Base-by-base conservation (phyloP, 202 grass and related monocot species). In the Elaeis oleifera region DNA sequence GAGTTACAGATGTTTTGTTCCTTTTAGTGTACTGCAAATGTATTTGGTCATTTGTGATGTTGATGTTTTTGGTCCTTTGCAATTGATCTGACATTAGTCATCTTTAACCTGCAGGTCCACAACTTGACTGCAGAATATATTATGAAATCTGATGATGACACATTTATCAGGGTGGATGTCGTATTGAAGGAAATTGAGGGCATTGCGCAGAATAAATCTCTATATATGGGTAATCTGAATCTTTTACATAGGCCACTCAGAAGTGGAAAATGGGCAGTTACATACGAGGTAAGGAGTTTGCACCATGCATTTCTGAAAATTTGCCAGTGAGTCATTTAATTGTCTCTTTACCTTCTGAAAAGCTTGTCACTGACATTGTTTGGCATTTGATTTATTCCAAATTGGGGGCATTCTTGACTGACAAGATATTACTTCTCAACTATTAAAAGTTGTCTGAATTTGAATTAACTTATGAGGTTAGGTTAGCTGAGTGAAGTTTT, bases 111-210 rank as follows among this genome's bases (percentile, higher is more conserved):
- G 13, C 61, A 97, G 92, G 84, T 86, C 31, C 76, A 86, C 49
- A 89, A 84, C 49, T 60, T 97, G 56, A 89, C 79, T 19, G 71
- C 80, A 59, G 67, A 79, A 4, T 89, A 97, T 67, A 88, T 92
- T 61, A 97, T 92, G 92, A 97, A 97, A 70, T 89, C 88, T 3
- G 88, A 97, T 1, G 88, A 92, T 4, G 92, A 89, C 58, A 97
- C 80, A 54, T 97, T 92, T 70, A 62, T 97, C 27, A 75, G 92
- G 65, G 71, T 97, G 29, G 88, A 97, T 86, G 63, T 80, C 23
- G 59, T 97, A 61, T 51, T 86, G 69, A 77, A 83, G 65, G 84
- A 88, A 51, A 81, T 97, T 23, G 61, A 53, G 58, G 58, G 32
- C 54, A 85, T 89, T 70, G 65, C 69, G 71, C 71, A 51, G 72